Percentiles rank a stretch among this genome's conserved stretches.
Evolutionary conservation across 768 basidiomycete species (phyloP).

Genomic region (Amanita pallidorosea): DNA sequence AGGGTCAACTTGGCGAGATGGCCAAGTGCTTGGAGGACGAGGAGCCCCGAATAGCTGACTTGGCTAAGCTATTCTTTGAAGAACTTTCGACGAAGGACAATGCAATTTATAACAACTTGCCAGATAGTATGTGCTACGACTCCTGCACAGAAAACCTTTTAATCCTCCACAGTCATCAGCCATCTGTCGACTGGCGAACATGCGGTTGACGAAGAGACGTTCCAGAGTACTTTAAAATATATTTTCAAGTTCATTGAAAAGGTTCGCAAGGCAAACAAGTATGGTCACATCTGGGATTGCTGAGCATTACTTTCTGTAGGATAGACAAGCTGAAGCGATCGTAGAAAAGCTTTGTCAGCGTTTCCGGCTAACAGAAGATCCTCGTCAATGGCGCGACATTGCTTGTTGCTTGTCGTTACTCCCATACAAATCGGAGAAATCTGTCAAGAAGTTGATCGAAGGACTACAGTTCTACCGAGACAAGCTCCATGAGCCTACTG

Average conservation of each 20-base stretch:
- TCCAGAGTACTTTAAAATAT: conserved; percentile 88
- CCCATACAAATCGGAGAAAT: conserved; percentile 95
- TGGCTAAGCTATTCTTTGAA: conserved; percentile 97
- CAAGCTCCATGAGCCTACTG: conserved; percentile 82
- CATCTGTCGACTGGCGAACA: conserved; percentile 87
- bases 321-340: conserved; percentile 96
- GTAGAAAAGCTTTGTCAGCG: conserved; percentile 97
- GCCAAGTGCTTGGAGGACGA: conserved; percentile 97
- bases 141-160: conserved; percentile 1
- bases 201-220: conserved; percentile 85
- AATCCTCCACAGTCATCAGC: conserved; percentile 62
- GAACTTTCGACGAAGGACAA: conserved; percentile 97
- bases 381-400: conserved; percentile 96
- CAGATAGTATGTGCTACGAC: conserved; percentile 55
- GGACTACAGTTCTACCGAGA: conserved; percentile 89
- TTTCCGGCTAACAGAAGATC: conserved; percentile 79
- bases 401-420: conserved; percentile 90
- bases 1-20: conserved; percentile 99
- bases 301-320: conserved; percentile 32
- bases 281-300: neutral
- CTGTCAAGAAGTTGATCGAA: conserved; percentile 93
- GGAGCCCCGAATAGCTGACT: conserved; percentile 77
- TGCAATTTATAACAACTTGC: conserved; percentile 97
- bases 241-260: conserved; percentile 98
- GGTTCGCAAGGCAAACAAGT: conserved; percentile 28